A percentile compares a stretch with the other conserved stretches of the same genome.
Conservation (phyloP, 192 early-diverging fungal species). For the Backusella tuberculispora region DNA sequence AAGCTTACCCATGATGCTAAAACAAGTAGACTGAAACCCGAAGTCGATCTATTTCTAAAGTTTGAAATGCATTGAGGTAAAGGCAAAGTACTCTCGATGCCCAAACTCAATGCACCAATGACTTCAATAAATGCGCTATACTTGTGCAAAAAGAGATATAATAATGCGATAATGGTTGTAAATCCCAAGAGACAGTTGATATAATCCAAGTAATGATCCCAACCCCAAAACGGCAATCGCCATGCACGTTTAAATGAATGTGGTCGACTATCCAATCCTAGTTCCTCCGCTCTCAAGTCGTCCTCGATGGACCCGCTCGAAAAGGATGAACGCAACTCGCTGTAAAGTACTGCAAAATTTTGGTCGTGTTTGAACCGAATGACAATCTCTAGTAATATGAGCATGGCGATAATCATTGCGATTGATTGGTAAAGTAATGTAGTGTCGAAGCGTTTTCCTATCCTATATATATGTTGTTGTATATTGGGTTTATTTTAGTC, state of each 20-base stretch:
- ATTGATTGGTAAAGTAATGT: conserved; percentile 59
- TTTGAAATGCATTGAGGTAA: conserved; percentile 59
- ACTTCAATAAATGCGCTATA: conserved; percentile 40
- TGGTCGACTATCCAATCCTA: neutral
- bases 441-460: conserved; percentile 52
- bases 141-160: conserved; percentile 37
- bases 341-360: neutral
- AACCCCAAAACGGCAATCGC: conserved; percentile 43
- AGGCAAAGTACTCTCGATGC: conserved; percentile 63
- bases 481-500: neutral
- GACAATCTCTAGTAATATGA: conserved; percentile 52
- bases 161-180: conserved; percentile 24
- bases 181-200: conserved; percentile 39
- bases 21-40: conserved; percentile 50
- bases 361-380: conserved; percentile 44
- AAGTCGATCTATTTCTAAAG: conserved; percentile 47
- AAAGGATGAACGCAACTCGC: neutral
- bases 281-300: conserved; percentile 23
- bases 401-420: conserved; percentile 55
- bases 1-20: conserved; percentile 42
- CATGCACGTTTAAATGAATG: conserved; percentile 6
- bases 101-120: conserved; percentile 46
- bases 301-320: conserved; percentile 13
- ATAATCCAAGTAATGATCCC: conserved; percentile 46
- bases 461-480: conserved; percentile 23